Evolutionary conservation across 2,329 filamentous ascomycete species (phyloP).

Genomic region (Pleoardoris graminearum): DNA sequence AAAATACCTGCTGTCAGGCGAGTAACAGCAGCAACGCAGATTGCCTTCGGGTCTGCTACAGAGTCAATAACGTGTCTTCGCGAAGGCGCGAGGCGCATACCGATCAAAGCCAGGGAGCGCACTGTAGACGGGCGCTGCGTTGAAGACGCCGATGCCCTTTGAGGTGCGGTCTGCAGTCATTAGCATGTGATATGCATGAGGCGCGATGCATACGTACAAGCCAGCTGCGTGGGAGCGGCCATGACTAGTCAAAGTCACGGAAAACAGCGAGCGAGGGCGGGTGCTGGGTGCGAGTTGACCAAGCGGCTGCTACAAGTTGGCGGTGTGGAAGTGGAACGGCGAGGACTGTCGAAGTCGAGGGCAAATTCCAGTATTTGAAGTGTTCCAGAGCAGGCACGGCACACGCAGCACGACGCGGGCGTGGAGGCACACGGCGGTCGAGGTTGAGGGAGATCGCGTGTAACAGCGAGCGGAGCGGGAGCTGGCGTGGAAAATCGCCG

Average conservation of each 20-base stretch:
- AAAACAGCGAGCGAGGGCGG: slow-evolving; percentile 33
- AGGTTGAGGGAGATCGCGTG: slow-evolving; percentile 19
- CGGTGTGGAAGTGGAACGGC: slow-evolving; percentile 33
- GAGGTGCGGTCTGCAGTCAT: slow-evolving; percentile 73
- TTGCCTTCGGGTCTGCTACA: slow-evolving; percentile 79
- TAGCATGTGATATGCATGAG: slow-evolving; percentile 2
- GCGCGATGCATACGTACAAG: slow-evolving; percentile 59
- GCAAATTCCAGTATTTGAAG: slow-evolving; percentile 33
- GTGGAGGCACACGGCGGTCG: slow-evolving; percentile 21
- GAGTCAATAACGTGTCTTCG: slow-evolving; percentile 14
- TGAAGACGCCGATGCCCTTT: slow-evolving; percentile 92
- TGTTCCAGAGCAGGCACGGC: slow-evolving; percentile 12
- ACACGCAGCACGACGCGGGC: slow-evolving; percentile 17
- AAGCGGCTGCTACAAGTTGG: slow-evolving; percentile 19
- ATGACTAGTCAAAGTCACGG: slow-evolving; percentile 94
- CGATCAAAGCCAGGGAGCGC: slow-evolving; percentile 75
- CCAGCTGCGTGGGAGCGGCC: slow-evolving; percentile 91
- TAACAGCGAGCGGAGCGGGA: slow-evolving; percentile 9
- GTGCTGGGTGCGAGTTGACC: slow-evolving; percentile 34
- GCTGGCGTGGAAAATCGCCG: slow-evolving; percentile 13
- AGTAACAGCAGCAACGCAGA: slow-evolving; percentile 92
- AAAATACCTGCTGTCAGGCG: slow-evolving; percentile 93
- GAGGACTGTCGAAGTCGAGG: slow-evolving; percentile 36
- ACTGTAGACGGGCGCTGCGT: slow-evolving; percentile 87
- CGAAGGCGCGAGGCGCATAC: slow-evolving; percentile 43